Conservation (phyloP, 2,329 filamentous ascomycete genomes). For the Ascochyta koolunga region DNA sequence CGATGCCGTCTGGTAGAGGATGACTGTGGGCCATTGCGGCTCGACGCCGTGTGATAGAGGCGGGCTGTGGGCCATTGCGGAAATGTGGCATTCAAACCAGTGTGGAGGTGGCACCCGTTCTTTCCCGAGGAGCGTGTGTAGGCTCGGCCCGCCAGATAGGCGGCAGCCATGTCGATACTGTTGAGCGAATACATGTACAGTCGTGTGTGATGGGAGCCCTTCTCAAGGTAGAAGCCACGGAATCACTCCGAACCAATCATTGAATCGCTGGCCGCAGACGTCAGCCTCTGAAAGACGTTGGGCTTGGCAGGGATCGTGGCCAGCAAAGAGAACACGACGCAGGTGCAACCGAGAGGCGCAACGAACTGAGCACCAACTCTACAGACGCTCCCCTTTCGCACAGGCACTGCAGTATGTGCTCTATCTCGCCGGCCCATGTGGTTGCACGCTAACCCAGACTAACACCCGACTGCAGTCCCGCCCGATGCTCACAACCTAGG, state of each 20-base stretch:
- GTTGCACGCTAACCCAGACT: constrained; percentile 18
- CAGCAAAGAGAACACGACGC: constrained; percentile 27
- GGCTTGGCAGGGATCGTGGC: constrained; percentile 31
- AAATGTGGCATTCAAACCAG: background rate
- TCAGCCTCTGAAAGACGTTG: constrained; percentile 14
- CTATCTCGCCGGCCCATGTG: background rate
- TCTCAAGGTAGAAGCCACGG: constrained; percentile 5
- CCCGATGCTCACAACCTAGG: constrained; percentile 30
- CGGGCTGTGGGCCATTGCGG: background rate
- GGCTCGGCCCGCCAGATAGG: background rate
- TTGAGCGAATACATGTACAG: background rate
- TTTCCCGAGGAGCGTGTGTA: background rate
- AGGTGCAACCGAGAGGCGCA: constrained; percentile 21
- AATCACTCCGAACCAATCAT: constrained; percentile 13
- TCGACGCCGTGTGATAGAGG: background rate
- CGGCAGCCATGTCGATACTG: background rate
- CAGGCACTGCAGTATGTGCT: constrained; percentile 21
- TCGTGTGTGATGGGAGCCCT: constrained; percentile 6
- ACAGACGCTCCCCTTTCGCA: constrained; percentile 2
- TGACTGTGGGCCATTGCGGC: too few relatives aligned
- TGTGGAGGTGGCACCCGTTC: background rate
- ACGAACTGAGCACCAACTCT: constrained; percentile 20
- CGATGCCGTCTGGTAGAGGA: background rate
- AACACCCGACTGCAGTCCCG: constrained; percentile 21
- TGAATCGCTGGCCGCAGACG: constrained; percentile 1